These are phyloP conservation scores for Ophiobolus disseminans DNA, from an alignment of 2,329 filamentous ascomycete species.

Conservation along the genomic window DNA sequence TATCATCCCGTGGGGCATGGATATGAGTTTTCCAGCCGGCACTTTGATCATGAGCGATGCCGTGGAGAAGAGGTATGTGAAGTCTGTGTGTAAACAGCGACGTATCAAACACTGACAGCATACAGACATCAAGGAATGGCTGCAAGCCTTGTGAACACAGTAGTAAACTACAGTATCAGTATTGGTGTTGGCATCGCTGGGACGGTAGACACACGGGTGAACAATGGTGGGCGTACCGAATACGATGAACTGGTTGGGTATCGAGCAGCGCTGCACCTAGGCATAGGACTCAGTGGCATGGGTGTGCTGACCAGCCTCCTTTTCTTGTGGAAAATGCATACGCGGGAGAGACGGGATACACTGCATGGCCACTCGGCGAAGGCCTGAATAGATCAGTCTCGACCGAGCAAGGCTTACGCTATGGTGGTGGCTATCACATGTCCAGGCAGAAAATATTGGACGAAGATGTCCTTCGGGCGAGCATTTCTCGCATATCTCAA, in stretches of 20 bases:
- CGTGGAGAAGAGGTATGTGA: conserved; percentile 43
- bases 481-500: too few relatives aligned
- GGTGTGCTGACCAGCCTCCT: conserved; percentile 33
- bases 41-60: conserved; percentile 51
- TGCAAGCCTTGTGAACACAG: conserved; percentile 49
- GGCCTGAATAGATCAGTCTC: too few relatives aligned
- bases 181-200: conserved; percentile 54
- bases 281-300: conserved; percentile 44
- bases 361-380: too few relatives aligned
- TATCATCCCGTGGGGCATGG: conserved; percentile 51
- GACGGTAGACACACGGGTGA: conserved; percentile 51
- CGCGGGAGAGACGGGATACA: conserved; percentile 4
- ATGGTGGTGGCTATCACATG: too few relatives aligned
- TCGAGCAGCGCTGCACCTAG: conserved; percentile 49
- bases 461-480: too few relatives aligned
- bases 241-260: conserved; percentile 47
- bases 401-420: too few relatives aligned
- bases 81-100: too few relatives aligned
- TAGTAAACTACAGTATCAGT: conserved; percentile 54
- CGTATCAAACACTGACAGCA: too few relatives aligned
- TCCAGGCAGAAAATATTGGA: too few relatives aligned
- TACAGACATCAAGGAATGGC: conserved; percentile 54
- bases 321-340: conserved; percentile 31
- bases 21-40: conserved; percentile 52
- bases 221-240: conserved; percentile 35